Conservation (phyloP, 2,329 filamentous ascomycete species). For the Sporothrix dimorphospora region DNA sequence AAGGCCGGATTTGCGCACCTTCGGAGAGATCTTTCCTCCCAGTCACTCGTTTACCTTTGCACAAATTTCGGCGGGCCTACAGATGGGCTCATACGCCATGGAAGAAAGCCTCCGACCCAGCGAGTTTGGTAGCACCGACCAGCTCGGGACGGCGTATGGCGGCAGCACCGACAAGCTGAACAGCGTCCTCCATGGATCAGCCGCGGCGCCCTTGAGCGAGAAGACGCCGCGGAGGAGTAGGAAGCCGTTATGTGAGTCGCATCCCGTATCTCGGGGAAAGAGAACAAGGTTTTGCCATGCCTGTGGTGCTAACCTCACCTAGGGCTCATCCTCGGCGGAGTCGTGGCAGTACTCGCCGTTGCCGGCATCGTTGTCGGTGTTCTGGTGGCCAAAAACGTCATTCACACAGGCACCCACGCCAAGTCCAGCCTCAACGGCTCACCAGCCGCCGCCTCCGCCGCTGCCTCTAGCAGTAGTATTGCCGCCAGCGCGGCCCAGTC, state of each 20-base stretch:
- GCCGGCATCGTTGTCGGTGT: slow-evolving; percentile 24
- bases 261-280: background rate
- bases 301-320: no score
- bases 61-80: background rate
- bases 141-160: slow-evolving; percentile 18
- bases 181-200: background rate
- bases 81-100: slow-evolving; percentile 10
- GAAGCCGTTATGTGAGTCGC: slow-evolving; percentile 5
- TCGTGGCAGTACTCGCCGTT: background rate
- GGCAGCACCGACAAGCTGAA: slow-evolving; percentile 22
- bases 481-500: background rate
- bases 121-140: slow-evolving; percentile 20
- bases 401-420: background rate
- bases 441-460: background rate
- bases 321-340: background rate
- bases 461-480: background rate
- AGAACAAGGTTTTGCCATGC: background rate
- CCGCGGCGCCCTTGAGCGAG: background rate
- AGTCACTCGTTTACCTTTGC: slow-evolving; percentile 2
- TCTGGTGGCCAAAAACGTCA: slow-evolving; percentile 22
- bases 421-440: background rate
- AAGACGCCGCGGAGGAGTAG: slow-evolving; percentile 7
- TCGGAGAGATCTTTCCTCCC: background rate
- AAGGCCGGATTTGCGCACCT: background rate
- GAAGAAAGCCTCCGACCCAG: background rate